Percentiles rank a stretch among this genome's conserved stretches.
Evolutionary conservation across 176 grass and related monocot species (phyloP).

Genomic region (Melocanna baccifera): DNA sequence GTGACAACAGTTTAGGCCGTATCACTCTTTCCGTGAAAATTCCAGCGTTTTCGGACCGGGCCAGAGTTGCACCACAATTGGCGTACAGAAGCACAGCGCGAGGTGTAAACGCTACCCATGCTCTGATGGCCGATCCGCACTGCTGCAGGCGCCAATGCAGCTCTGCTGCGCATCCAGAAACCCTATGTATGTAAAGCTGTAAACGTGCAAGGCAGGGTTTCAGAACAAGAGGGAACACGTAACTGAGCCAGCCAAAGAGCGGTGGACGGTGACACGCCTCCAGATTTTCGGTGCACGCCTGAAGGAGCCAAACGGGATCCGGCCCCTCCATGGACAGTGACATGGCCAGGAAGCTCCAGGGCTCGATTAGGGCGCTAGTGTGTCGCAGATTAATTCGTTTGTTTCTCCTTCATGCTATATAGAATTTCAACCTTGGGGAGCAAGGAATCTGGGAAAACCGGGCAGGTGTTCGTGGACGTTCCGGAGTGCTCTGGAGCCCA

Average conservation of each 20-base stretch:
- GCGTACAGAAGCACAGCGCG: too few relatives aligned
- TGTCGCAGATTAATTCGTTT: background rate
- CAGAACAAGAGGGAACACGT: background rate
- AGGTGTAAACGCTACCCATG: too few relatives aligned
- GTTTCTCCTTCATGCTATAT: background rate
- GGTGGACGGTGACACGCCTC: background rate
- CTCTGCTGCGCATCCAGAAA: background rate
- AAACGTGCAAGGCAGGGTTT: background rate
- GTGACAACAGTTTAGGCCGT: too few relatives aligned
- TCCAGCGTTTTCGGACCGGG: too few relatives aligned
- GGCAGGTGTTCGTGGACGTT: background rate
- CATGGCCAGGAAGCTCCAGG: background rate
- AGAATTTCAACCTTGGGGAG: constrained; percentile 15
- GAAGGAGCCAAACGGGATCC: background rate
- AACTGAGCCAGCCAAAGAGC: background rate
- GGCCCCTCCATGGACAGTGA: constrained; percentile 8
- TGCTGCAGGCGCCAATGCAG: too few relatives aligned
- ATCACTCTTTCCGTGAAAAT: too few relatives aligned
- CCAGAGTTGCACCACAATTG: too few relatives aligned
- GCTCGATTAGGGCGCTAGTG: background rate
- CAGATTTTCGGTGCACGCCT: background rate
- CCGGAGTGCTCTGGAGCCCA: constrained; percentile 1
- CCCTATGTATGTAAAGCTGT: background rate
- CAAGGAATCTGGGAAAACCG: background rate
- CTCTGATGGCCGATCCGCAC: background rate